Evolutionary conservation across 2,329 filamentous ascomycete genomes (phyloP).

Genomic region (Hymenoscyphus albidus): DNA sequence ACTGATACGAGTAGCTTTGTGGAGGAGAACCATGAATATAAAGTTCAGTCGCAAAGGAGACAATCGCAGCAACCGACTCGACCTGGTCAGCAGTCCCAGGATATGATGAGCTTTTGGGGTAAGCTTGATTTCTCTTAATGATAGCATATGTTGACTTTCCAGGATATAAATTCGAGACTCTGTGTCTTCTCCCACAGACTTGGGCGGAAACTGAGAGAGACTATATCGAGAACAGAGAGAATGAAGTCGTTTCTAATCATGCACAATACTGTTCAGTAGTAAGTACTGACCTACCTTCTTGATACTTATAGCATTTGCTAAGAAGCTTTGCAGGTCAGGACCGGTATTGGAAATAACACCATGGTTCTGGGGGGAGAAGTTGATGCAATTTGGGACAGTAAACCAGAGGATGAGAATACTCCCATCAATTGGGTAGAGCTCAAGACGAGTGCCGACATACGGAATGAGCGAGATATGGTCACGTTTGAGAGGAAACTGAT

Average conservation of each 20-base stretch:
- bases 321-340: slow-evolving; percentile 55
- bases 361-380: slow-evolving; percentile 90
- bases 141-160: slow-evolving; percentile 9
- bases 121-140: slow-evolving; percentile 15
- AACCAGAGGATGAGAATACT: slow-evolving; percentile 55
- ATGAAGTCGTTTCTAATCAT: slow-evolving; percentile 76
- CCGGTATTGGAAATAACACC: slow-evolving; percentile 71
- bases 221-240: slow-evolving; percentile 72
- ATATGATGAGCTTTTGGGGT: slow-evolving; percentile 94
- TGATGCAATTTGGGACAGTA: slow-evolving; percentile 85
- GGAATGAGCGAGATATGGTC: slow-evolving; percentile 61
- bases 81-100: slow-evolving; percentile 58
- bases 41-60: slow-evolving; percentile 55
- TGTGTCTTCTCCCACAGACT: slow-evolving; percentile 69
- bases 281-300: neutral
- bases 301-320: neutral
- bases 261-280: slow-evolving; percentile 89
- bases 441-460: slow-evolving; percentile 79
- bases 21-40: slow-evolving; percentile 81
- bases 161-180: slow-evolving; percentile 96
- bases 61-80: slow-evolving; percentile 50
- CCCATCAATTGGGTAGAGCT: slow-evolving; percentile 91
- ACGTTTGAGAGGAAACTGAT: slow-evolving; percentile 87
- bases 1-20: slow-evolving; percentile 64
- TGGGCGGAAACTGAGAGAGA: slow-evolving; percentile 72